These are phyloP conservation scores for Pseudopyrenochaeta lycopersici DNA, from an alignment of 2,329 filamentous ascomycete species.

Conservation along the genomic window DNA sequence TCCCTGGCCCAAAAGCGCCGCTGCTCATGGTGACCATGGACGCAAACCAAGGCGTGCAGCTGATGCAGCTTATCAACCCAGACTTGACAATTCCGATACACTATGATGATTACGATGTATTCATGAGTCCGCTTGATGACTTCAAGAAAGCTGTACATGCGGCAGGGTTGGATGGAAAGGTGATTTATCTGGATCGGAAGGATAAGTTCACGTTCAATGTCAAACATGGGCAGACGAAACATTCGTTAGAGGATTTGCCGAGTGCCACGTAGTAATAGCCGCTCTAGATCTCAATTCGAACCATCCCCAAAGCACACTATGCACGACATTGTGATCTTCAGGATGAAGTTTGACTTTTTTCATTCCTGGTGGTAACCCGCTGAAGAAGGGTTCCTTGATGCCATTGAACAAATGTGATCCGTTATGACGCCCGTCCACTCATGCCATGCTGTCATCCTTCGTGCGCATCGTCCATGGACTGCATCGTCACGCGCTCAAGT, in stretches of 20 bases:
- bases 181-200: constrained; percentile 68
- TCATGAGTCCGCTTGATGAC: constrained; percentile 66
- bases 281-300: not conserved
- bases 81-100: constrained; percentile 66
- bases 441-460: constrained; percentile 33
- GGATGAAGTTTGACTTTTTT: constrained; percentile 41
- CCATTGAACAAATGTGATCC: constrained; percentile 44
- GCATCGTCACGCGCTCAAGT: constrained; percentile 14
- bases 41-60: constrained; percentile 67
- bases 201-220: constrained; percentile 67
- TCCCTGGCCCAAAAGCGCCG: constrained; percentile 67
- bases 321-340: constrained; percentile 7
- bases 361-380: constrained; percentile 36
- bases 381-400: constrained; percentile 36
- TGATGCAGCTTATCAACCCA: constrained; percentile 68
- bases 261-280: constrained; percentile 4
- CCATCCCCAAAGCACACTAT: not conserved
- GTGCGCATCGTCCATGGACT: constrained; percentile 16
- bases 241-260: not conserved
- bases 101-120: constrained; percentile 63
- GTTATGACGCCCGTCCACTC: constrained; percentile 41
- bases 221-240: constrained; percentile 23
- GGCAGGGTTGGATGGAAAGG: constrained; percentile 61
- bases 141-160: constrained; percentile 66
- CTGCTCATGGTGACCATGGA: constrained; percentile 76